A percentile compares a stretch with the other conserved stretches of the same genome.
Conservation (phyloP, 495 filamentous ascomycete species). For the Glarea lozoyensis region DNA sequence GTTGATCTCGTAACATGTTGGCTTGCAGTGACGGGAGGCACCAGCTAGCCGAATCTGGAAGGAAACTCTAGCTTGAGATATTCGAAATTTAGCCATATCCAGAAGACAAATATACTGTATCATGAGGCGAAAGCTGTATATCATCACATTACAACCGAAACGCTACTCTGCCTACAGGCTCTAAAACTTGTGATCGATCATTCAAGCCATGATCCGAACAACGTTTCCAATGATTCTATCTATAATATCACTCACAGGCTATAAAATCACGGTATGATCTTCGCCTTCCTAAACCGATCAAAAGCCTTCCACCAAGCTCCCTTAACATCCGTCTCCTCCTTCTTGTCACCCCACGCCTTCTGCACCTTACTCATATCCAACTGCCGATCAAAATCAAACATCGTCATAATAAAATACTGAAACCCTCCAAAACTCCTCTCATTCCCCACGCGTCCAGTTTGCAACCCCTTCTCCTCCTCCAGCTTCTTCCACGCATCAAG, state of each 20-base stretch:
- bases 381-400: constrained; percentile 30
- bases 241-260: no score
- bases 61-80: no score
- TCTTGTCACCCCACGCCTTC: constrained; percentile 21
- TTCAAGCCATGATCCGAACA: no score
- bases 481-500: constrained; percentile 24
- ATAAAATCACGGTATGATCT: constrained; percentile 31
- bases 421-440: constrained; percentile 18
- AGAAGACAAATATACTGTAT: no score
- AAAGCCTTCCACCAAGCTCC: constrained; percentile 29
- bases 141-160: no score
- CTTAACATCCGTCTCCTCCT: constrained; percentile 23
- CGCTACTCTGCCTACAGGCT: no score
- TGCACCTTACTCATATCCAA: constrained; percentile 27
- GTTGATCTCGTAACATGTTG: constrained; percentile 11
- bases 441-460: constrained; percentile 26
- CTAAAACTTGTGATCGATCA: no score
- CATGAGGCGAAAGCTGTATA: no score
- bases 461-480: constrained; percentile 26
- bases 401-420: constrained; percentile 30
- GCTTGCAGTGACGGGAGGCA: no score
- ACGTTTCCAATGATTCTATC: no score
- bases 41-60: no score
- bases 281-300: constrained; percentile 31
- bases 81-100: no score